A percentile compares a stretch with the other conserved stretches of the same genome.
phyloP scores from a whole-genome alignment of 306 rosid species.

The Cercis canadensis region DNA sequence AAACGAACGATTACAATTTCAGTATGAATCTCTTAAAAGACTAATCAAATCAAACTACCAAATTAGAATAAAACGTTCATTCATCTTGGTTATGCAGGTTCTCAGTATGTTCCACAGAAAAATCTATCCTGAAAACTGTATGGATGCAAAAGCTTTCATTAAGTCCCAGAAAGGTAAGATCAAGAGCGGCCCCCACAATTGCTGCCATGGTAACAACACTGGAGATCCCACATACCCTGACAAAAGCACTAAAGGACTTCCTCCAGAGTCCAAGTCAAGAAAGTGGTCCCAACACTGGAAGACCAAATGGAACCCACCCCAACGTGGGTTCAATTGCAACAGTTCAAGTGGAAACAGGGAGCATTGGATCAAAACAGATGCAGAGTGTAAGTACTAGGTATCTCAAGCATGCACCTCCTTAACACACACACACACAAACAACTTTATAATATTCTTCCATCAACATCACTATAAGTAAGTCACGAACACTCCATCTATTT shows the following conservation, averaged over 20 bases:
- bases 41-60: conserved; percentile 2
- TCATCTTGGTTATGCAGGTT: conserved; percentile 60
- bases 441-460: conserved; percentile 22
- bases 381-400: conserved; percentile 76
- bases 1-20: conserved; percentile 9
- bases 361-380: conserved; percentile 94
- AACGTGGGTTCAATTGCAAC: conserved; percentile 40
- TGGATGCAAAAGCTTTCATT: conserved; percentile 38
- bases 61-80: conserved; percentile 26
- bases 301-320: conserved; percentile 53
- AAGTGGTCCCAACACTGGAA: conserved; percentile 41
- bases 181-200: conserved; percentile 40
- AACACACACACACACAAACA: neutral
- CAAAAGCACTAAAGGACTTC: conserved; percentile 38
- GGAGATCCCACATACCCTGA: conserved; percentile 37
- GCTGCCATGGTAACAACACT: conserved; percentile 38
- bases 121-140: conserved; percentile 70
- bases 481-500: conserved; percentile 4
- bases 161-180: conserved; percentile 47
- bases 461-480: neutral
- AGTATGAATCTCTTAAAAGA: conserved; percentile 14
- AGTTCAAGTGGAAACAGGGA: conserved; percentile 59
- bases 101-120: conserved; percentile 69
- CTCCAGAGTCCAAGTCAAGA: conserved; percentile 44
- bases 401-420: conserved; percentile 32